phyloP scores from a whole-genome alignment of 2,329 filamentous ascomycete species.

The Fusarium sp. region DNA sequence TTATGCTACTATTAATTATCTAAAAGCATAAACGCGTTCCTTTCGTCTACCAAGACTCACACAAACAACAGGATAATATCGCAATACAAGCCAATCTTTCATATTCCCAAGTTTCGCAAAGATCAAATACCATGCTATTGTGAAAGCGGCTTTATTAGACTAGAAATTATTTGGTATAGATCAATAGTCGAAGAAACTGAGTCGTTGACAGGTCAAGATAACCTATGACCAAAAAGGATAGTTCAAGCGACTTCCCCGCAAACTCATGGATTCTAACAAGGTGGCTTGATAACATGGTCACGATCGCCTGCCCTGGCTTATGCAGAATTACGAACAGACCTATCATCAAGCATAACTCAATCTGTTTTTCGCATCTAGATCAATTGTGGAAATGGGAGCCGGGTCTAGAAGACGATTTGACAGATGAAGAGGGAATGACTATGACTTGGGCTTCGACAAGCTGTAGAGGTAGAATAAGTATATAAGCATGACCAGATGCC shows the following conservation, averaged over 20 bases:
- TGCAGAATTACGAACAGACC: not conserved
- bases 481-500: accelerated
- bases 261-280: no score
- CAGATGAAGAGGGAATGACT: no score
- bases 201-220: not conserved
- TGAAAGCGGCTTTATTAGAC: not conserved
- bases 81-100: not conserved
- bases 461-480: not conserved
- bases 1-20: no score
- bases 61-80: no score
- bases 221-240: not conserved
- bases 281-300: not conserved
- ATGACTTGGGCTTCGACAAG: accelerated
- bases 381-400: not conserved
- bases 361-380: not conserved
- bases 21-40: no score
- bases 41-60: no score
- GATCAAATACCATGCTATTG: not conserved
- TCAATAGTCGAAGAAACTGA: no score
- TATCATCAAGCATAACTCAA: not conserved
- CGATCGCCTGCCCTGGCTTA: not conserved
- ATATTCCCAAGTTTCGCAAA: not conserved
- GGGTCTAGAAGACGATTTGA: not conserved
- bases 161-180: not conserved
- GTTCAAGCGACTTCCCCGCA: not conserved